Evolutionary conservation across 2,329 filamentous ascomycete genomes (phyloP).

Genomic region (Pezicula rhizophila): DNA sequence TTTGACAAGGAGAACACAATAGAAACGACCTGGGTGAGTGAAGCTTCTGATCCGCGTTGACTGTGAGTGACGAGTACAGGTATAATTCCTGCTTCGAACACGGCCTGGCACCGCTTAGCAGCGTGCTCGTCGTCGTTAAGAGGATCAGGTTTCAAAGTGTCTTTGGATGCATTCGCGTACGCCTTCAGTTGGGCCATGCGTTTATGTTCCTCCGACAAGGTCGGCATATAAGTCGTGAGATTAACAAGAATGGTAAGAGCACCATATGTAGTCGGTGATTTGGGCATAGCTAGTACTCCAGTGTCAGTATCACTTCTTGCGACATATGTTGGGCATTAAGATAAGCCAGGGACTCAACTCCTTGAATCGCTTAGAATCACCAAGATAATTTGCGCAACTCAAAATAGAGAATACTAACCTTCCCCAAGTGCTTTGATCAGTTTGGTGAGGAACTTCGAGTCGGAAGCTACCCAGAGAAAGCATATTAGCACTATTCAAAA

Average conservation of each 20-base stretch:
- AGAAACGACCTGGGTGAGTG: constrained; percentile 65
- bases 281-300: constrained; percentile 37
- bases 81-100: constrained; percentile 74
- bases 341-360: too few species aligned
- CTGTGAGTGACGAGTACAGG: constrained; percentile 71
- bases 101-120: constrained; percentile 63
- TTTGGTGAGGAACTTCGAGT: constrained; percentile 61
- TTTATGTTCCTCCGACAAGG: constrained; percentile 82
- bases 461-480: constrained; percentile 37
- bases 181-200: constrained; percentile 88
- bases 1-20: constrained; percentile 75
- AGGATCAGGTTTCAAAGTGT: constrained; percentile 53
- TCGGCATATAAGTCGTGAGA: constrained; percentile 73
- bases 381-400: too few species aligned
- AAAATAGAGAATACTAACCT: constrained; percentile 12
- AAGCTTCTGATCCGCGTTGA: constrained; percentile 65
- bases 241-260: constrained; percentile 81
- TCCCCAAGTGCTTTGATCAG: constrained; percentile 59
- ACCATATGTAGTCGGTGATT: constrained; percentile 74
- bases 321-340: too few species aligned
- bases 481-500: too few species aligned
- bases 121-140: constrained; percentile 75
- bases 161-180: constrained; percentile 81
- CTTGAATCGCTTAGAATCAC: too few species aligned
- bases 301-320: too few species aligned